phyloP scores from a whole-genome alignment of 805 yeast genomes.

The Wickerhamomyces silvicola region DNA sequence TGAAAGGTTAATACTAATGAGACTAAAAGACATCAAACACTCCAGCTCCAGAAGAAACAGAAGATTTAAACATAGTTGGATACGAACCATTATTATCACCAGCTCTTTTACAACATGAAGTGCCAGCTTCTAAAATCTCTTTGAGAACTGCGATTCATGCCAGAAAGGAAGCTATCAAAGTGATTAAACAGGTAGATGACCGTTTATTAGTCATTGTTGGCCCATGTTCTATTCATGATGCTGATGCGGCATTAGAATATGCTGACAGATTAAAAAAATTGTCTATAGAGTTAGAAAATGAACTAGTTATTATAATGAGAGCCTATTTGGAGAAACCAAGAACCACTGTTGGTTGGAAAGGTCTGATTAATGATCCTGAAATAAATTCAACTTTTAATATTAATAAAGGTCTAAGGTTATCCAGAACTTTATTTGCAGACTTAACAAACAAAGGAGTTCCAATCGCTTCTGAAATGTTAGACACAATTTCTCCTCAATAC shows the following conservation, averaged over 20 bases:
- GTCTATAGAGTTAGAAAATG: conserved; percentile 65
- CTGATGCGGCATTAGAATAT: conserved; percentile 83
- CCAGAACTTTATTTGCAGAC: conserved; percentile 79
- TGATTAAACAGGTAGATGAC: conserved; percentile 73
- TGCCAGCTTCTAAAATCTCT: conserved; percentile 54
- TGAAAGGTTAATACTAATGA: no score
- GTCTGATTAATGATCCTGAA: conserved; percentile 95
- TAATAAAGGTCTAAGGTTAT: conserved; percentile 85
- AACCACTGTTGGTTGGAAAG: conserved; percentile 99
- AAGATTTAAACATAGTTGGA: conserved; percentile 75
- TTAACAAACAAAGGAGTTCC: conserved; percentile 79
- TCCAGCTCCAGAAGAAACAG: conserved; percentile 33
- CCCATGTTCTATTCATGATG: conserved; percentile 95
- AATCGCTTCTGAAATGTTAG: conserved; percentile 96
- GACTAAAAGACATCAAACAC: conserved; percentile 4
- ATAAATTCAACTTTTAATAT: conserved; percentile 88
- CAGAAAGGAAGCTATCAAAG: conserved; percentile 70
- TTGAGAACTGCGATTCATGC: conserved; percentile 65
- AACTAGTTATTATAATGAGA: conserved; percentile 86
- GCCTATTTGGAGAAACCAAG: conserved; percentile 98
- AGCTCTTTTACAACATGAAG: conserved; percentile 80
- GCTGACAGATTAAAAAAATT: conserved; percentile 61
- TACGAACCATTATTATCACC: conserved; percentile 95
- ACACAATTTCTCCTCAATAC: conserved; percentile 95
- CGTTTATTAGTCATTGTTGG: conserved; percentile 85